phyloP scores from a whole-genome alignment of 1,284 basidiomycete species.

The Athelia sp. region DNA sequence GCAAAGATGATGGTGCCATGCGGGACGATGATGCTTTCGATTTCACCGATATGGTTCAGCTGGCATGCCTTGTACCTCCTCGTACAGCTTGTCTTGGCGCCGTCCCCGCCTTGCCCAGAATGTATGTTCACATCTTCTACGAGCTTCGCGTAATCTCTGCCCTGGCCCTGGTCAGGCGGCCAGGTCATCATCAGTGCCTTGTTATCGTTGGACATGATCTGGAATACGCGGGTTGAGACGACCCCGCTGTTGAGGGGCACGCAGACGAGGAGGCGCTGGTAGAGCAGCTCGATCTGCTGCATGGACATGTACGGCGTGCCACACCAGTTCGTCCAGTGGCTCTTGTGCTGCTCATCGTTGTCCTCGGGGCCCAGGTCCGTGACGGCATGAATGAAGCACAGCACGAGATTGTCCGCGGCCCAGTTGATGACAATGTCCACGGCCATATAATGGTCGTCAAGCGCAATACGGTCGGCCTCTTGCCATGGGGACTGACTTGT shows the following conservation, averaged over 20 bases:
- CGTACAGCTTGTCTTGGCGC: conserved; percentile 90
- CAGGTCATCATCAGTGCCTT: conserved; percentile 76
- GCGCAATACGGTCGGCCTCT: conserved; percentile 63
- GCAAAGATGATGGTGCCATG: conserved; percentile 85
- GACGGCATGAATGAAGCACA: conserved; percentile 94
- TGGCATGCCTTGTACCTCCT: conserved; percentile 85
- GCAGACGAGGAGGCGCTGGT: conserved; percentile 48
- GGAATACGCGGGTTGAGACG: conserved; percentile 66
- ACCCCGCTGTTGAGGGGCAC: conserved; percentile 35
- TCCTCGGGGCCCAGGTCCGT: conserved; percentile 73
- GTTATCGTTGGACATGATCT: conserved; percentile 63
- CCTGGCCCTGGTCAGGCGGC: conserved; percentile 67
- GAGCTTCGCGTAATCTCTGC: conserved; percentile 73
- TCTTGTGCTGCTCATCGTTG: conserved; percentile 75
- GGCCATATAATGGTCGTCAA: conserved; percentile 81
- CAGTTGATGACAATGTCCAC: conserved; percentile 94
- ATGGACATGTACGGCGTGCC: conserved; percentile 64
- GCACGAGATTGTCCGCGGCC: conserved; percentile 85
- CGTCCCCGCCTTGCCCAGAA: conserved; percentile 46
- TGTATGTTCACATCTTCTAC: conserved; percentile 76
- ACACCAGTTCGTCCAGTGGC: conserved; percentile 93
- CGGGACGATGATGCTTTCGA: conserved; percentile 93
- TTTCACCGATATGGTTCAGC: conserved; percentile 56
- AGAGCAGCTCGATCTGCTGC: conserved; percentile 56
- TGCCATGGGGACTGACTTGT: conserved; percentile 49